phyloP scores from a whole-genome alignment of 1,284 basidiomycete genomes.

The Trichosporon sp. region DNA sequence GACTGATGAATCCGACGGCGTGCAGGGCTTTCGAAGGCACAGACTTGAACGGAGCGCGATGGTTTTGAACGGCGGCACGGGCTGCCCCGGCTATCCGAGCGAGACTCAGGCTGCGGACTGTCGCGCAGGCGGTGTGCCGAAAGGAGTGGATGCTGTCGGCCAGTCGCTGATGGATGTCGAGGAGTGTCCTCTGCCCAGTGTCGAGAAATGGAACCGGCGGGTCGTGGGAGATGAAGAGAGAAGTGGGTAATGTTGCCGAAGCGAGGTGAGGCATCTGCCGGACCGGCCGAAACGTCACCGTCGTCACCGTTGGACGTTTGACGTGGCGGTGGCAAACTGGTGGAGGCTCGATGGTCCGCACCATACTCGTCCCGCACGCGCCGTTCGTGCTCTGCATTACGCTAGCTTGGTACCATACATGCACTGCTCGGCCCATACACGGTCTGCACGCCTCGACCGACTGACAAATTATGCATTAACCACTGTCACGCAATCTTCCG shows the following conservation, averaged over 20 bases:
- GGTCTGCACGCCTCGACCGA: background rate
- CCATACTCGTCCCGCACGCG: background rate
- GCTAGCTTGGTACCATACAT: no score
- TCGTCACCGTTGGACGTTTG: background rate
- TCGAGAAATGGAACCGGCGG: background rate
- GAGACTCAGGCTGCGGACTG: no score
- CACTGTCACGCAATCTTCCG: background rate
- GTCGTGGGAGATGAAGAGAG: background rate
- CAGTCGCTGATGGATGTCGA: background rate
- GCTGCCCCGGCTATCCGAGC: background rate
- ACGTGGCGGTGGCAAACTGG: conserved; percentile 3
- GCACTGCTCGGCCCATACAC: no score
- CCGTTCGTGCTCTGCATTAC: background rate
- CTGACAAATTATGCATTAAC: conserved; percentile 4
- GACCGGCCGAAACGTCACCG: background rate
- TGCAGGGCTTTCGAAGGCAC: no score
- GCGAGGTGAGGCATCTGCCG: background rate
- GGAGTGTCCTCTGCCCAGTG: no score
- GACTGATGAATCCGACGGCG: no score
- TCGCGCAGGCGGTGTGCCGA: background rate
- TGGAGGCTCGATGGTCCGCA: background rate
- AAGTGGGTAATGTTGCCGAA: background rate
- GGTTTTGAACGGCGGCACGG: background rate
- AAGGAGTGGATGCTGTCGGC: background rate
- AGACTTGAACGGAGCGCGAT: no score